Evolutionary conservation across 306 rosid species (phyloP), one percentile per base, ranked within the genome.

Genomic region (Hippophae tibetana): DNA sequence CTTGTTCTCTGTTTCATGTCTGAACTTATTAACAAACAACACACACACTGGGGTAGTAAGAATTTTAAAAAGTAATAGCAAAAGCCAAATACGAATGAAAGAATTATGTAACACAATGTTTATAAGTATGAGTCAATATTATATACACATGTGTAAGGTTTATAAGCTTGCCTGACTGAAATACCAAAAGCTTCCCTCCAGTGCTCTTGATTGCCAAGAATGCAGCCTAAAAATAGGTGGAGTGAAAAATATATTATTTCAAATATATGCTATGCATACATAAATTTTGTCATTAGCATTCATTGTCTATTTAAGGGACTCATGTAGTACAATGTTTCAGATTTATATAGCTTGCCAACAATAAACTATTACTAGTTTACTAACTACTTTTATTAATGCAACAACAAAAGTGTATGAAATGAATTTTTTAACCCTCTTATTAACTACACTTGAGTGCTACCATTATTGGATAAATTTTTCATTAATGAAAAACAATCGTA

Each of bases 121-220:
- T 4, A 31, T 4, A 4, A 31, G 38, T 31, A 49, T 23, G 14
- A 18, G 14, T 6, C 26, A 49, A 49, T 49, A 5, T 49, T 49
- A 14, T 49, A 9, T 5, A 2, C 12, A 9, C 25, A 49, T 5
- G 12, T 3, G 53, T 23, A 1, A 8, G 12, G 23, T 48, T 9
- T 53, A 57, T 66, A 63, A 76, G 54, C 93, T 74, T 80, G 81
- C 99, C 99, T 80, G 99, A 92, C 78, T 88, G 99, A 79, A 92
- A 92, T 57, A 84, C 93, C 96, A 92, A 42, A 53, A 92, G 78
- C 64, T 92, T 92, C 60, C 96, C 99, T 78, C 99, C 96, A 6
- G 81, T 84, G 63, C 81, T 79, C 85, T 88, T 92, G 87, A 85
- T 92, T 57, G 99, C 96, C 76, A 92, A 76, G 65, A 92, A 88